These are phyloP conservation scores for Cladorrhinum sp. DNA, from an alignment of 2,329 filamentous ascomycete species.

Conservation along the genomic window DNA sequence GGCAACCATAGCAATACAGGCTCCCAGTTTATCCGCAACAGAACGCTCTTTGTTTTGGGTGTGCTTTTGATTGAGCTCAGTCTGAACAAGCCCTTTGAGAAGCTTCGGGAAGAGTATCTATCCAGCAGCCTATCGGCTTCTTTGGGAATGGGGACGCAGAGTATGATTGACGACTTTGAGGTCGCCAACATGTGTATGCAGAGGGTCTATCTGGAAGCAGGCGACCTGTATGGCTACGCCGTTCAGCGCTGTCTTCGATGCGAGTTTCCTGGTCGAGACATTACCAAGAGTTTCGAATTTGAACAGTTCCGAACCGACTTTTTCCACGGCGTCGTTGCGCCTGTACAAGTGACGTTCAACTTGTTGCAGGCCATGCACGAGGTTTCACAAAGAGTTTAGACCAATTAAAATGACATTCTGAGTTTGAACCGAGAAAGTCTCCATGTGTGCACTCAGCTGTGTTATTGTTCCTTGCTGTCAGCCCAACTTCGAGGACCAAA, in stretches of 20 bases:
- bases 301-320: constrained; percentile 12
- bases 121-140: not conserved
- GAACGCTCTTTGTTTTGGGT: constrained; percentile 8
- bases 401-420: too few relatives aligned
- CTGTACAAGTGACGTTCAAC: constrained; percentile 7
- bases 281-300: constrained; percentile 13
- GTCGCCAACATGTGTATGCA: constrained; percentile 3
- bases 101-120: not conserved
- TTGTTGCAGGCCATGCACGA: constrained; percentile 1
- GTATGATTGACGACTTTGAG: not conserved
- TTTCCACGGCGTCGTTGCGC: constrained; percentile 8
- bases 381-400: too few relatives aligned
- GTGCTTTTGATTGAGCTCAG: constrained; percentile 3
- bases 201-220: constrained; percentile 4
- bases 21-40: constrained; percentile 12
- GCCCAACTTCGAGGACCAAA: too few relatives aligned
- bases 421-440: too few relatives aligned
- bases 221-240: constrained; percentile 13
- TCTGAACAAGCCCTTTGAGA: constrained; percentile 6
- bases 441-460: too few relatives aligned
- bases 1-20: too few relatives aligned
- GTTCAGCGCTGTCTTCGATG: constrained; percentile 12
- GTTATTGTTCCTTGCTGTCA: too few relatives aligned
- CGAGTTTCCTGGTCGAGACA: constrained; percentile 9
- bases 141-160: not conserved